These are phyloP conservation scores for Nemania sp. DNA, from an alignment of 2,329 filamentous ascomycete genomes.

Conservation along the genomic window DNA sequence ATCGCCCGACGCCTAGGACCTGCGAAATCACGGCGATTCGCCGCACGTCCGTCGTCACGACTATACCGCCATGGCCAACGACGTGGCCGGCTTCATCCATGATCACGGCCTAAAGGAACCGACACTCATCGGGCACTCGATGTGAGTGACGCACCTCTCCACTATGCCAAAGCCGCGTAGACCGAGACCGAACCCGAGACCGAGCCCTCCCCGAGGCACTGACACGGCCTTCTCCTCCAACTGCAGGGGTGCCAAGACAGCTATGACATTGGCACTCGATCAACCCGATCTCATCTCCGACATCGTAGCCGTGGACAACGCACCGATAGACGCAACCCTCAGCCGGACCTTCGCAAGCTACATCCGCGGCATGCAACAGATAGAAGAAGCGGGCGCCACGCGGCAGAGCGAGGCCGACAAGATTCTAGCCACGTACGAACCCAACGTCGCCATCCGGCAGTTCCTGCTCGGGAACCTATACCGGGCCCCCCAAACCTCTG, in stretches of 20 bases:
- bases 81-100: slow-evolving; percentile 78
- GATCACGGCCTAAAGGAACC: slow-evolving; percentile 70
- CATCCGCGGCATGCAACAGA: slow-evolving; percentile 79
- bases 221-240: not conserved
- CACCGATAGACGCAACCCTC: slow-evolving; percentile 79
- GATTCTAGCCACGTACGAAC: slow-evolving; percentile 76
- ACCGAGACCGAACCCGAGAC: too few species aligned
- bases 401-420: slow-evolving; percentile 78
- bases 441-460: slow-evolving; percentile 78
- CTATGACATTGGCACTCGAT: slow-evolving; percentile 82
- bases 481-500: slow-evolving; percentile 46
- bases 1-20: slow-evolving; percentile 60
- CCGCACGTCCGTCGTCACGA: slow-evolving; percentile 77
- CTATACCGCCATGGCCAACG: slow-evolving; percentile 80
- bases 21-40: slow-evolving; percentile 91
- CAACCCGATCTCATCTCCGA: slow-evolving; percentile 69
- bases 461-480: slow-evolving; percentile 89
- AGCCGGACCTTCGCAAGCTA: slow-evolving; percentile 78
- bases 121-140: slow-evolving; percentile 90
- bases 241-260: slow-evolving; percentile 77
- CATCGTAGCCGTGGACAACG: slow-evolving; percentile 88
- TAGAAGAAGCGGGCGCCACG: slow-evolving; percentile 70
- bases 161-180: not conserved
- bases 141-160: slow-evolving; percentile 57
- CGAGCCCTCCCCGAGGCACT: not conserved